These are phyloP conservation scores for Cutaneotrichosporon sp. DNA, from an alignment of 1,284 basidiomycete species.

Conservation along the genomic window DNA sequence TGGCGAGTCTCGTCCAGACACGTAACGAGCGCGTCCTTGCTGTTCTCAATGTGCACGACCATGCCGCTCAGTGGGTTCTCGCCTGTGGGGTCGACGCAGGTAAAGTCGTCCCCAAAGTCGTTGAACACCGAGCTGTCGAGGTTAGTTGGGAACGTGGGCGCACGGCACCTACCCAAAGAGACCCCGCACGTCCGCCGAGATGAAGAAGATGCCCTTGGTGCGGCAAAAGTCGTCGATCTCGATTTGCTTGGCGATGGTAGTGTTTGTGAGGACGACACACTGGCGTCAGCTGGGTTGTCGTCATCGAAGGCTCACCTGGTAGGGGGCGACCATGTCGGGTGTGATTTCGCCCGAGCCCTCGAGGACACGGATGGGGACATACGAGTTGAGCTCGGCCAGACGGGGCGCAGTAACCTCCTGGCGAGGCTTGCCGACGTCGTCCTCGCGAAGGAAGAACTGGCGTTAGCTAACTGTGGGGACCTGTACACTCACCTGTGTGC, in stretches of 20 bases:
- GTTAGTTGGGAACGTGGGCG: neutral
- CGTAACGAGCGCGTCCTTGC: constrained; percentile 83
- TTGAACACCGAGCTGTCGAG: constrained; percentile 75
- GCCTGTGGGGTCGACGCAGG: constrained; percentile 90
- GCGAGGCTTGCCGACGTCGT: constrained; percentile 81
- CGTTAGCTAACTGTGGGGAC: constrained; percentile 3
- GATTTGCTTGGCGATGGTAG: constrained; percentile 71
- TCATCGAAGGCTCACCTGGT: constrained; percentile 59
- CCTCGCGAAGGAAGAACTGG: constrained; percentile 88
- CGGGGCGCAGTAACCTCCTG: constrained; percentile 83
- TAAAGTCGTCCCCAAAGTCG: constrained; percentile 92
- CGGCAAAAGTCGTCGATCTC: constrained; percentile 96
- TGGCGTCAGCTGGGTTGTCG: constrained; percentile 39
- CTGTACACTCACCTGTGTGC: constrained; percentile 68
- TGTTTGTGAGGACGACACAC: constrained; percentile 85
- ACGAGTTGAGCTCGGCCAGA: constrained; percentile 90
- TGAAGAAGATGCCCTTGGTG: constrained; percentile 81
- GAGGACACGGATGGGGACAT: constrained; percentile 86
- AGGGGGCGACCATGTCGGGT: constrained; percentile 73
- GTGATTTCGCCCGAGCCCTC: constrained; percentile 67
- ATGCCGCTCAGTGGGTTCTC: constrained; percentile 91
- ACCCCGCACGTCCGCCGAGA: constrained; percentile 85
- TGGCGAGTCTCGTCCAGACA: constrained; percentile 96
- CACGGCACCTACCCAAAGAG: constrained; percentile 72
- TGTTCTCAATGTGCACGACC: constrained; percentile 85